These are phyloP conservation scores for Amyloporia xantha DNA, from an alignment of 768 basidiomycete genomes.

Conservation along the genomic window DNA sequence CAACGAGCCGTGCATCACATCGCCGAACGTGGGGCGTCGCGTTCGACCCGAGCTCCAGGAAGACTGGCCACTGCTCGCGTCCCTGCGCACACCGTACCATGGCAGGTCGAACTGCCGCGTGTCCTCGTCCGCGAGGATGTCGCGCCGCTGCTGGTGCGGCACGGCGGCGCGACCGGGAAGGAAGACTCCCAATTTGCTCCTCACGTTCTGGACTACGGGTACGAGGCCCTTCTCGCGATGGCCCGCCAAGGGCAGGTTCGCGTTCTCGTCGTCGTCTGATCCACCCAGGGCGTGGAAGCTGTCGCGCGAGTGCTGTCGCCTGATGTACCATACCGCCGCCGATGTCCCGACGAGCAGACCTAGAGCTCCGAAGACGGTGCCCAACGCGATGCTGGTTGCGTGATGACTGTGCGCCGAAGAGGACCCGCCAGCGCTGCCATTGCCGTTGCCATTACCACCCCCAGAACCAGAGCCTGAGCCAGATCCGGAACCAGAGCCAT, in stretches of 20 bases:
- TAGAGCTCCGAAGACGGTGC: conserved; percentile 53
- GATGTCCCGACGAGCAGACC: conserved; percentile 41
- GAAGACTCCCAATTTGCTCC: conserved; percentile 27
- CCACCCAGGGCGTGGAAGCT: conserved; percentile 26
- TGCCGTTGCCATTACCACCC: conserved; percentile 5
- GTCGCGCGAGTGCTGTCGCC: conserved; percentile 25
- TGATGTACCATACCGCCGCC: conserved; percentile 38
- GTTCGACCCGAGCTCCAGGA: conserved; percentile 15
- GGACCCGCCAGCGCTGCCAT: conserved; percentile 1
- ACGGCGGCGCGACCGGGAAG: conserved; percentile 27
- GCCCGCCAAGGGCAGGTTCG: conserved; percentile 20
- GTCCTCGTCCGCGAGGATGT: conserved; percentile 80
- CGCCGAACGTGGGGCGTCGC: conserved; percentile 18
- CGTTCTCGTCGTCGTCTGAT: conserved; percentile 24
- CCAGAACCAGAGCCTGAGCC: conserved; percentile 19
- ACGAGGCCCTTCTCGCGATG: conserved; percentile 17
- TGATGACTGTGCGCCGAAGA: conserved; percentile 17
- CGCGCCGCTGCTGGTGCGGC: conserved; percentile 33
- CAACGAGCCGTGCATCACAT: conserved; percentile 21
- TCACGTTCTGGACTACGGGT: conserved; percentile 16
- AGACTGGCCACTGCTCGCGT: conserved; percentile 18
- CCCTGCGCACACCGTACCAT: conserved; percentile 18
- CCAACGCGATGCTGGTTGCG: conserved; percentile 50
- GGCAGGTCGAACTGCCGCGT: conserved; percentile 38
- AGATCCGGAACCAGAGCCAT: conserved; percentile 16